phyloP scores from a whole-genome alignment of 176 grass and related monocot species.

The Cocos nucifera region DNA sequence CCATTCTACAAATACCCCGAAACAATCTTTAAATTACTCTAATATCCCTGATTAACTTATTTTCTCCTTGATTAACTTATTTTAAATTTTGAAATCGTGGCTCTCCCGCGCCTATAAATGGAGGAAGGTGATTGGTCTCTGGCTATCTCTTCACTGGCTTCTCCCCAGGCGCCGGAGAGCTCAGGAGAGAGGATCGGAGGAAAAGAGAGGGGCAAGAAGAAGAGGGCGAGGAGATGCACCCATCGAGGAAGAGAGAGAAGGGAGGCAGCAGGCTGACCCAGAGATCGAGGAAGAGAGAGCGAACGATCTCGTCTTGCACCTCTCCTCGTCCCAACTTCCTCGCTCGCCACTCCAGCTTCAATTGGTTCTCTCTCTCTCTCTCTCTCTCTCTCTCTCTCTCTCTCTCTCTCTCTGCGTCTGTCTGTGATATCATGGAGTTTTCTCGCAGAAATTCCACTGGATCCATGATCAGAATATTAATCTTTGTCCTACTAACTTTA shows the following conservation, averaged over 20 bases:
- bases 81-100: constrained; percentile 1
- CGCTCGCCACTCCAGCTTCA: constrained; percentile 39
- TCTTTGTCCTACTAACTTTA: too few relatives aligned
- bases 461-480: too few relatives aligned
- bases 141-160: neutral
- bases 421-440: too few relatives aligned
- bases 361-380: constrained; percentile 31
- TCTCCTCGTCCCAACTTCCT: constrained; percentile 33
- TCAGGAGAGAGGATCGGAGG: constrained; percentile 1
- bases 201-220: constrained; percentile 13
- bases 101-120: constrained; percentile 3
- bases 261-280: constrained; percentile 24
- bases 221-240: constrained; percentile 14
- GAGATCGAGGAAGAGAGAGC: constrained; percentile 17
- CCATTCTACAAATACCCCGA: too few relatives aligned
- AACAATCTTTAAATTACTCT: too few relatives aligned
- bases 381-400: neutral
- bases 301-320: constrained; percentile 24
- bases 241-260: constrained; percentile 31
- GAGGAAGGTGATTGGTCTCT: neutral
- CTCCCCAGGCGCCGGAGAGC: neutral
- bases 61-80: neutral
- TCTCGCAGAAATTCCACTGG: too few relatives aligned
- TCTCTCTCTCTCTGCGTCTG: neutral
- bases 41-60: neutral